A percentile compares a stretch with the other conserved stretches of the same genome.
These are phyloP conservation scores for Psidium friedrichsthalianum DNA, from an alignment of 345 rosid genomes.

Conservation along the genomic window DNA sequence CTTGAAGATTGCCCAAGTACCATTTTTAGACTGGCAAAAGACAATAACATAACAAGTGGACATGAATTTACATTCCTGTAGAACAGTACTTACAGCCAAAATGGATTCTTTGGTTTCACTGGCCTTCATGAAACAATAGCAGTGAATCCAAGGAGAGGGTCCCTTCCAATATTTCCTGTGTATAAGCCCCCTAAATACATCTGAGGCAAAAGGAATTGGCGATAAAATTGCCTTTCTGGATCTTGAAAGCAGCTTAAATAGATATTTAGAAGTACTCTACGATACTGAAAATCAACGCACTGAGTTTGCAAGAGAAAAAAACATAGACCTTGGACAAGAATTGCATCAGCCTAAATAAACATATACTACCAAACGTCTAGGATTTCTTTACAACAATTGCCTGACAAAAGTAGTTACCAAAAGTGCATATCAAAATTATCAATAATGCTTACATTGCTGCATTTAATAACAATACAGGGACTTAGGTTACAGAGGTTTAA, in stretches of 20 bases:
- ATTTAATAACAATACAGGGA: not conserved
- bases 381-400: not conserved
- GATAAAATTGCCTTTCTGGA: not conserved
- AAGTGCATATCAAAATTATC: not conserved
- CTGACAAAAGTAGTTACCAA: not conserved
- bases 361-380: not conserved
- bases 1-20: not conserved
- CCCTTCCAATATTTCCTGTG: constrained; percentile 64
- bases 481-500: not conserved
- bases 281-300: not conserved
- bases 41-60: not conserved
- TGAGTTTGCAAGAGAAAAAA: not conserved
- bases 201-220: constrained; percentile 21
- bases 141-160: constrained; percentile 66
- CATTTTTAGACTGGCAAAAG: not conserved
- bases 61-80: not conserved
- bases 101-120: constrained; percentile 57
- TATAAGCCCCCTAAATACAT: constrained; percentile 55
- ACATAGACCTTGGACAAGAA: not conserved
- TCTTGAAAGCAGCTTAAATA: not conserved
- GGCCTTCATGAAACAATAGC: constrained; percentile 86
- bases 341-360: not conserved
- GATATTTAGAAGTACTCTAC: not conserved
- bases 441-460: not conserved
- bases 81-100: constrained; percentile 35